These are phyloP conservation scores for Ustilago sp. DNA, from an alignment of 1,284 basidiomycete species.

Conservation along the genomic window DNA sequence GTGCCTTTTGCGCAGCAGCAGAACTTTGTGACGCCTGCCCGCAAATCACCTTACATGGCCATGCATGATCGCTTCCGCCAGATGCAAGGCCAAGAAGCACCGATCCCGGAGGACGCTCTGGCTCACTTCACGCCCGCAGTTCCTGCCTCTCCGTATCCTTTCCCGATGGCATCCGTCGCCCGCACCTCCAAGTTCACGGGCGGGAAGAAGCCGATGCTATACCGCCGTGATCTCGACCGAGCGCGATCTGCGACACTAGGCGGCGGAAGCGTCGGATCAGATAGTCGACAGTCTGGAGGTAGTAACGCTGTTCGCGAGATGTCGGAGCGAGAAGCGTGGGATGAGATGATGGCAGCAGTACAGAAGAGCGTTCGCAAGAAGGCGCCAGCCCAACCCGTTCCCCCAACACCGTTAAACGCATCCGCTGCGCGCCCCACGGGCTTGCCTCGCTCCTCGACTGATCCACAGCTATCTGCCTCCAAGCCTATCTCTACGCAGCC, in stretches of 20 bases:
- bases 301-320: slow-evolving; percentile 66
- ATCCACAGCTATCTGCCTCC: slow-evolving; percentile 42
- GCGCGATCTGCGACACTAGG: slow-evolving; percentile 51
- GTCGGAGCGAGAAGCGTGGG: slow-evolving; percentile 66
- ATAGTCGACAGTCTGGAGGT: slow-evolving; percentile 66
- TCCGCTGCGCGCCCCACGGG: slow-evolving; percentile 15
- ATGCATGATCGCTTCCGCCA: slow-evolving; percentile 51
- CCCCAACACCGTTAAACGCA: slow-evolving; percentile 14
- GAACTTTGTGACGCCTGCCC: slow-evolving; percentile 59
- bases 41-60: slow-evolving; percentile 52
- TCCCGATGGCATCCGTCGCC: slow-evolving; percentile 53
- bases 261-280: slow-evolving; percentile 61
- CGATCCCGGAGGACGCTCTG: slow-evolving; percentile 34
- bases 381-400: slow-evolving; percentile 23
- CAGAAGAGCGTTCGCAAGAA: slow-evolving; percentile 65
- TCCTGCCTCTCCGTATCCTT: slow-evolving; percentile 65
- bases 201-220: slow-evolving; percentile 31
- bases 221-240: slow-evolving; percentile 55
- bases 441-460: slow-evolving; percentile 44
- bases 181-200: slow-evolving; percentile 35
- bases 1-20: slow-evolving; percentile 25
- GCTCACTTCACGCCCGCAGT: slow-evolving; percentile 41
- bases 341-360: slow-evolving; percentile 65
- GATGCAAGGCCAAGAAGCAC: slow-evolving; percentile 38
- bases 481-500: slow-evolving; percentile 30